Evolutionary conservation across 768 basidiomycete species (phyloP), one percentile per base, ranked within the genome.

Genomic region (Kwoniella bestiolae): DNA sequence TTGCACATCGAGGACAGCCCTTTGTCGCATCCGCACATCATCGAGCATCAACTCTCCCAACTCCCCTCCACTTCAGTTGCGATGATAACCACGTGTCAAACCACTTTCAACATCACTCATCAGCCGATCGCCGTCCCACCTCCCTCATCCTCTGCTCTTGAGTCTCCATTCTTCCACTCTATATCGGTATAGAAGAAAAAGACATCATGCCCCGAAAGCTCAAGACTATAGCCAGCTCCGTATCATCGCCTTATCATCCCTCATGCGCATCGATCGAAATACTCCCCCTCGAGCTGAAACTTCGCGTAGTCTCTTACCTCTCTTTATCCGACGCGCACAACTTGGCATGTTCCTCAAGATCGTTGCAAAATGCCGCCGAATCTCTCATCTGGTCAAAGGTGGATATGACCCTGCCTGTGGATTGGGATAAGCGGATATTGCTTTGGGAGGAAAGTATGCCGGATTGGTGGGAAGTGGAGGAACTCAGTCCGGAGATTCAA

Each of bases 211-310:
- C 29, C 29, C 50, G 50, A 3, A 51, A 51, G 18, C 4, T 0
- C 25, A 51, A 41, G 16, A 9, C 25, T 26, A 25, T 12, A 6
- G 11, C 2, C 52, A n/a, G 14, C 26, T 23, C 6, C 25, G 21
- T 3, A 32, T 16, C 1, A 28, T 5, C 14, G 6, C 26, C 16
- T 0, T 49, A 63, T 26, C 31, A 41, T 32, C 8, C 53, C 28
- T 21, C 23, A 18, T 14, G 14, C 18, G 44, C 63, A 28, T 56
- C 63, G 16, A 34, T 64, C 51, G 63, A 64, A 34, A 46, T 16
- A 12, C 63, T 64, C 28, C 63, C 63, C 3, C 34, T 57, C 23
- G 63, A 64, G 55, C 53, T 56, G 5, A 56, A 64, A 44, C 32
- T 64, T 12, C 53, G 53, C 21, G 49, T 64, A 45, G 53, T 56